Conservation (phyloP, 805 yeast genomes). For the Wickerhamiella occidentalis region DNA sequence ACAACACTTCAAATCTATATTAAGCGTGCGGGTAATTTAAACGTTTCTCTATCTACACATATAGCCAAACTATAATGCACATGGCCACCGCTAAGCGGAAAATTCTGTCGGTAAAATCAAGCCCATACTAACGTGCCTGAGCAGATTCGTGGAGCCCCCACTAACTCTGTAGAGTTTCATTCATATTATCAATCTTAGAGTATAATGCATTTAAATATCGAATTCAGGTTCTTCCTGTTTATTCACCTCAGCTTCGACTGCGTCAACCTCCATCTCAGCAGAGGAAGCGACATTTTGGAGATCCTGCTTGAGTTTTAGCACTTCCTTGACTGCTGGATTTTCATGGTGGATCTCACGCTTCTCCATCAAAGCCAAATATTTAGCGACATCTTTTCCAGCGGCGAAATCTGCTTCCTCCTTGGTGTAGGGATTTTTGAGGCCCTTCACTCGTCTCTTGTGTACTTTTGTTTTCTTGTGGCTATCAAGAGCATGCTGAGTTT, state of each 20-base stretch:
- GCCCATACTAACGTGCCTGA: no score
- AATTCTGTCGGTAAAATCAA: no score
- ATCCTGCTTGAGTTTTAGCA: slow-evolving; percentile 7
- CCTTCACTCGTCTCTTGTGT: slow-evolving; percentile 79
- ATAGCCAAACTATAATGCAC: no score
- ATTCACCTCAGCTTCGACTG: not conserved
- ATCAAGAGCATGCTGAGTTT: slow-evolving; percentile 57
- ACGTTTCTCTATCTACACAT: no score
- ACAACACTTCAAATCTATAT: no score
- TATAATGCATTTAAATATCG: slow-evolving; percentile 15
- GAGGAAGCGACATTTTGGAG: not conserved
- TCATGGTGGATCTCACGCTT: slow-evolving; percentile 26
- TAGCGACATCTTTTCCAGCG: slow-evolving; percentile 60
- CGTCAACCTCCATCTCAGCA: slow-evolving; percentile 8
- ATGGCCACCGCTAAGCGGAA: no score
- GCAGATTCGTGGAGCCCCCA: no score
- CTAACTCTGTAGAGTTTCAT: no score
- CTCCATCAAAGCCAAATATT: slow-evolving; percentile 46
- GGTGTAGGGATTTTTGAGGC: slow-evolving; percentile 69
- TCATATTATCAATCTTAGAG: no score
- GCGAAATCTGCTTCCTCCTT: slow-evolving; percentile 87
- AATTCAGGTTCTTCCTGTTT: not conserved
- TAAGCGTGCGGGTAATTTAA: no score
- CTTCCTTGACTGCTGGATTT: slow-evolving; percentile 7
- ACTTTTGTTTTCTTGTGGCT: slow-evolving; percentile 64